Evolutionary conservation across 352 stramenopile species (phyloP).

Genomic region (Blastocystis sp.): DNA sequence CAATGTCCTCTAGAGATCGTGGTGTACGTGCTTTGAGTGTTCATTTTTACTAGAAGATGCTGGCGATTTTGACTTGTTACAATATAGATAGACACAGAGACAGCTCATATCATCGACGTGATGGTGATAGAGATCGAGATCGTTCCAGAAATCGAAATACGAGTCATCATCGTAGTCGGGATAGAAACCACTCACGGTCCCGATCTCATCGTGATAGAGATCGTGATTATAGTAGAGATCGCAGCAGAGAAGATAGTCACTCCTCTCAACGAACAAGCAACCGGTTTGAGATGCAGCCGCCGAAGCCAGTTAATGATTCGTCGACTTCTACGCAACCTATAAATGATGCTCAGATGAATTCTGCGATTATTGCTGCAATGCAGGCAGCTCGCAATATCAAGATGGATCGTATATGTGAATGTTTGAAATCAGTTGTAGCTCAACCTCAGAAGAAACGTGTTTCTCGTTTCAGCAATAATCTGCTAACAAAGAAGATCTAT

Average conservation of each 20-base stretch:
- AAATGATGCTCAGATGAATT: background rate
- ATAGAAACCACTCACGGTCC: background rate
- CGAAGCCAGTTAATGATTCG: background rate
- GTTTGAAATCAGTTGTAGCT: background rate
- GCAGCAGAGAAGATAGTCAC: background rate
- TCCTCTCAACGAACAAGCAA: background rate
- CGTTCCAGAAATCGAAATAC: background rate
- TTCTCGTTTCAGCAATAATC: conserved; percentile 32
- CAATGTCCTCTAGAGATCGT: background rate
- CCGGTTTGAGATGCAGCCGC: background rate
- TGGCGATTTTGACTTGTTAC: background rate
- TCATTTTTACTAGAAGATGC: background rate
- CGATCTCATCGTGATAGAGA: background rate
- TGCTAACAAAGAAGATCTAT: conserved; percentile 57
- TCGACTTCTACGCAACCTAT: background rate
- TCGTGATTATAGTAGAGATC: conserved; percentile 16
- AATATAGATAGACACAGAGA: conserved; percentile 2
- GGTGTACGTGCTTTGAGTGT: background rate
- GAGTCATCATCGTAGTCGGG: background rate
- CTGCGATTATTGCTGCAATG: conserved; percentile 29
- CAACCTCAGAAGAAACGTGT: background rate
- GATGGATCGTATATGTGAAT: background rate
- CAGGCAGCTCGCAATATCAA: conserved; percentile 27
- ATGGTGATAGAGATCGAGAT: background rate
- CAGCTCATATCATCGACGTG: background rate